Evolutionary conservation across 2,329 filamentous ascomycete genomes (phyloP).

Genomic region (Cryphonectria parasitica): DNA sequence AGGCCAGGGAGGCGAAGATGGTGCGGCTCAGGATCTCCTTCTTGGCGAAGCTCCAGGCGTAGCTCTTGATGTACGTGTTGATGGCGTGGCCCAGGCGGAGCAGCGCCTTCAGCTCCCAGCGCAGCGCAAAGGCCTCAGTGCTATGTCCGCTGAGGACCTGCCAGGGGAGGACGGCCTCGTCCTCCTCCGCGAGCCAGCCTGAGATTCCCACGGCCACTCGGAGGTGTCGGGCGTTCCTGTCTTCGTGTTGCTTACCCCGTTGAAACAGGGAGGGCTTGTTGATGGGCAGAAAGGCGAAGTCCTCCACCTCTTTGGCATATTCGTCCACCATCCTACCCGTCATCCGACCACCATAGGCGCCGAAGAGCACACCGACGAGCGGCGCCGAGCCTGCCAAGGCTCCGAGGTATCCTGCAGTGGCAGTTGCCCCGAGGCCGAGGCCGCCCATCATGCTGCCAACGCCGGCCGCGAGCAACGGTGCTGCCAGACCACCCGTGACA

Average conservation of each 20-base stretch:
- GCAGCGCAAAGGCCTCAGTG: slow-evolving; percentile 81
- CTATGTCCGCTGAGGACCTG: slow-evolving; percentile 66
- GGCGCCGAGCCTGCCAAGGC: slow-evolving; percentile 85
- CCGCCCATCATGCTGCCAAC: slow-evolving; percentile 85
- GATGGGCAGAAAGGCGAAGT: slow-evolving; percentile 78
- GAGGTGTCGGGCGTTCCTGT: slow-evolving; percentile 55
- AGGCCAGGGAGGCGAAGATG: slow-evolving; percentile 68
- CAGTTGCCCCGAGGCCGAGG: slow-evolving; percentile 70
- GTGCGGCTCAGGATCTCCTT: slow-evolving; percentile 75
- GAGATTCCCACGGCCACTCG: slow-evolving; percentile 85
- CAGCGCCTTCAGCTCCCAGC: slow-evolving; percentile 80
- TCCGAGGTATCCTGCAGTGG: slow-evolving; percentile 83
- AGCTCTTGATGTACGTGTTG: slow-evolving; percentile 70
- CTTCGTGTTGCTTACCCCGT: slow-evolving; percentile 34
- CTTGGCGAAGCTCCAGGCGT: slow-evolving; percentile 76
- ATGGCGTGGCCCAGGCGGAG: slow-evolving; percentile 77
- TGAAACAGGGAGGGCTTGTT: slow-evolving; percentile 48
- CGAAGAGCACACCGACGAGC: slow-evolving; percentile 84
- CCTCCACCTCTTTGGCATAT: slow-evolving; percentile 85
- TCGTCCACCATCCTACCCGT: slow-evolving; percentile 82
- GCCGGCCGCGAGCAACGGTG: slow-evolving; percentile 83
- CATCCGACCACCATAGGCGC: slow-evolving; percentile 82
- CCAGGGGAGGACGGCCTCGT: slow-evolving; percentile 82
- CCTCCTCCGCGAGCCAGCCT: slow-evolving; percentile 77
- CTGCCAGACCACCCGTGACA: slow-evolving; percentile 85